phyloP scores from a whole-genome alignment of 2,329 filamentous ascomycete species.

The Cladosporium sphaerospermum region DNA sequence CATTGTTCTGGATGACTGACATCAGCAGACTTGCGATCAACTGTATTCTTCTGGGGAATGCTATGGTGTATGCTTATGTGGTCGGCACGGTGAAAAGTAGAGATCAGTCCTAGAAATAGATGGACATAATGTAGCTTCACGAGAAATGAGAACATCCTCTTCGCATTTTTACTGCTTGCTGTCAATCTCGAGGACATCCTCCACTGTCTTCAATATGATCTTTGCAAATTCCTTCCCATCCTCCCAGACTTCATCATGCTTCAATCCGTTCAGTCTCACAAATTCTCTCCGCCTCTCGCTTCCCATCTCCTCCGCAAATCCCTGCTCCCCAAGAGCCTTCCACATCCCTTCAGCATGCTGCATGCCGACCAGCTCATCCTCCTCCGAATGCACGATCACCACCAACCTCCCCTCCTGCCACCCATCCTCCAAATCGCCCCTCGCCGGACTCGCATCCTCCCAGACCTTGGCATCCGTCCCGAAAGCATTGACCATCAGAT shows the following conservation, averaged over 20 bases:
- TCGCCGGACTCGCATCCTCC: slow-evolving; percentile 51
- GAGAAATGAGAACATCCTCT: too few species aligned
- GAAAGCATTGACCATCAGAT: slow-evolving; percentile 57
- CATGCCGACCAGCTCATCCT: slow-evolving; percentile 46
- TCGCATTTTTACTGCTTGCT: too few species aligned
- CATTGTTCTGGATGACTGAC: neutral
- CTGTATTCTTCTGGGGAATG: too few species aligned
- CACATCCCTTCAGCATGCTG: slow-evolving; percentile 56
- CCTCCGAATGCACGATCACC: slow-evolving; percentile 41
- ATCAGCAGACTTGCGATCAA: too few species aligned
- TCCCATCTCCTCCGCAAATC: slow-evolving; percentile 30
- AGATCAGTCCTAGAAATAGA: too few species aligned
- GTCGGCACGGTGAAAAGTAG: too few species aligned
- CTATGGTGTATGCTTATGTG: too few species aligned
- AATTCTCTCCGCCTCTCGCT: slow-evolving; percentile 31
- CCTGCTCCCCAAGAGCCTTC: slow-evolving; percentile 40
- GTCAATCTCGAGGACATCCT: slow-evolving; percentile 7
- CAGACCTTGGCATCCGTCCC: slow-evolving; percentile 46
- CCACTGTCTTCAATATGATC: slow-evolving; percentile 25
- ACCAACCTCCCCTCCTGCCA: slow-evolving; percentile 37
- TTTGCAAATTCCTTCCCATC: slow-evolving; percentile 52
- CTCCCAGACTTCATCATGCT: slow-evolving; percentile 60
- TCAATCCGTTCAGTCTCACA: slow-evolving; percentile 45
- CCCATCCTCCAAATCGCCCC: slow-evolving; percentile 36
- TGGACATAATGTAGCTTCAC: too few species aligned